Base-by-base conservation (phyloP, 805 yeast genomes). In the Candida arabinofermentans region DNA sequence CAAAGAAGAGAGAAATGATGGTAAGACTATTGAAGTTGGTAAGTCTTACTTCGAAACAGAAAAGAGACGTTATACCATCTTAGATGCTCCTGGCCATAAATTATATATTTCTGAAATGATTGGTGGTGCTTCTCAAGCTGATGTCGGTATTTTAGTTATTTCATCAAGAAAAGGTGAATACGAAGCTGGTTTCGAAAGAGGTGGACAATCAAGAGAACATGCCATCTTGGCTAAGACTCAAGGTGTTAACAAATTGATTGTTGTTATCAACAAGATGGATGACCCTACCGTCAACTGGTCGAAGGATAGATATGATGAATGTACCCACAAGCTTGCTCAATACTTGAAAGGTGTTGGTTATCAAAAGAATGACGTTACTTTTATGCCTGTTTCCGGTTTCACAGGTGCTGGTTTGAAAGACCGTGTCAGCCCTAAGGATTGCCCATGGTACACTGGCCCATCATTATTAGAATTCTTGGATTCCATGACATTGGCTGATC, bases 71-170 rank as follows among this genome's bases (percentile, higher is more conserved):
- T 93, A 93, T 73, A 91, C 99, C 34, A 89, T 93, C 54, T 79
- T 93, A 65, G 99, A 93, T 67, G 99, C 99, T 8, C 99, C 99
- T 51, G 99, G 99, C 39, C 99, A 93, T 75, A 93, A 93, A 72
- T 85, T 93, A 88, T 93, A 93, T 64, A 97, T 93, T 49, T 88
- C 97, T 42, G 95, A 89, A 67, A 93, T 93, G 99, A 93, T 93
- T 74, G 98, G 98, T 58, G 99, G 99, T 67, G 99, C 99, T 16
- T 90, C 98, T 35, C 99, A 93, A 72, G 99, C 99, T 27, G 99
- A 93, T 71, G 93, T 91, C 44, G 99, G 99, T 70, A 80, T 93
- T 52, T 77, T 93, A 59, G 99, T 93, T 37, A 93, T 93, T 55
- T 86, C 96, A 49, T 98, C 98, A 36, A 86, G 99, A 76, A 89